Base-by-base conservation (phyloP, 2,329 filamentous ascomycete genomes). In the Curvularia eragrostidis region DNA sequence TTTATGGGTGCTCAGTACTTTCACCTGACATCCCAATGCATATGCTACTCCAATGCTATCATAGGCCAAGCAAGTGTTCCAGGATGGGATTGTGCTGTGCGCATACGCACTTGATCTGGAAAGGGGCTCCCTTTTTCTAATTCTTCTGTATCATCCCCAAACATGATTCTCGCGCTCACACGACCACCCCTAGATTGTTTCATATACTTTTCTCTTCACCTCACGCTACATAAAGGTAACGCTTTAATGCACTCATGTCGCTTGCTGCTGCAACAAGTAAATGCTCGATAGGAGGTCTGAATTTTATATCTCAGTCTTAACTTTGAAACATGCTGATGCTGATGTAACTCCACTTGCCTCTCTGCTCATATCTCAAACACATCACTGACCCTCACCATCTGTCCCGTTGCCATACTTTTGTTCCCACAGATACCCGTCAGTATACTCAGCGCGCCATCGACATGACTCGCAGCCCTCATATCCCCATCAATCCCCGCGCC, bases 361-460 rank as follows among this genome's bases (percentile, higher is more conserved):
- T 30, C 5, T 12, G 18, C 10, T 46, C 43, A 46, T 8, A 48
- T 18, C 13, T 48, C 32, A 38, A 70, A 65, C 3, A 76, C 56
- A 58, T 87, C 84, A 48, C 85, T 82, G 0, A 87, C 83, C 34
- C 81, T 81, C 0, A 88, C 81, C 0, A 84, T 81, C 58, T 85
- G 80, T 0, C 84, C 84, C 0, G 83, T 87, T 0, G 80, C 80
- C 21, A 87, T 85, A 0, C 84, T 86, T 57, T 75, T 77, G 54
- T 87, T 87, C 0, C 84, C 85, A 5, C 84, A 84, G 48, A 87
- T 85, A 0, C 85, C 85, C 0, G 84, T 87, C 54, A 87, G 61
- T 32, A 87, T 87, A 0, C 84, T 86, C 53, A 83, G 74, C 0
- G 85, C 85, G 0, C 85, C 85, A 58, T 87, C 85, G 3, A 87